phyloP scores from a whole-genome alignment of 352 stramenopile species.

The Blastocystis hominis region DNA sequence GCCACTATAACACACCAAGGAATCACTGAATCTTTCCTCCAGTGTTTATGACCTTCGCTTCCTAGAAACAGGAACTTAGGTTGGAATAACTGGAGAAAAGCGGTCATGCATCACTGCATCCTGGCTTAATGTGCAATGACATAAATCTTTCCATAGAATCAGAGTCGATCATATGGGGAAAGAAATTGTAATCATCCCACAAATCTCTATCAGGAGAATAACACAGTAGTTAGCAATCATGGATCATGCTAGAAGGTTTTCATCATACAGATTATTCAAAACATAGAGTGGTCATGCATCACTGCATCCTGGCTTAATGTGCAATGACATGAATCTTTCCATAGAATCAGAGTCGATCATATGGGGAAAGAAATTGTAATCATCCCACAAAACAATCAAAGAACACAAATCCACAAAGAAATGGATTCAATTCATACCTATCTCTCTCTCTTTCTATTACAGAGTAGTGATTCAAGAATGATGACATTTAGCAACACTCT shows the following conservation, averaged over 20 bases:
- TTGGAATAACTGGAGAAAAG: constrained; percentile 27
- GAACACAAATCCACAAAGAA: neutral
- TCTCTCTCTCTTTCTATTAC: neutral
- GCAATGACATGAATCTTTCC: constrained; percentile 51
- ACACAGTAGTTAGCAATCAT: constrained; percentile 58
- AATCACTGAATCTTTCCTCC: constrained; percentile 45
- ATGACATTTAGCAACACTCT: neutral
- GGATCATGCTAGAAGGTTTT: constrained; percentile 36
- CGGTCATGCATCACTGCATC: constrained; percentile 52
- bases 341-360: constrained; percentile 60
- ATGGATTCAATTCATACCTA: neutral
- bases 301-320: constrained; percentile 56
- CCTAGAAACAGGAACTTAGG: neutral
- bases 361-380: constrained; percentile 59
- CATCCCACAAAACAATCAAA: constrained; percentile 52
- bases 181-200: constrained; percentile 59
- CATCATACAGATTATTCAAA: constrained; percentile 26
- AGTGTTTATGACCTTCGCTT: neutral
- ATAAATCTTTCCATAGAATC: constrained; percentile 58
- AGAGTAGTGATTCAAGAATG: too few species aligned
- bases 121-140: constrained; percentile 56
- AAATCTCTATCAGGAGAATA: constrained; percentile 56
- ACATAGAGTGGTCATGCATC: constrained; percentile 51
- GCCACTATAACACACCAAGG: constrained; percentile 35
- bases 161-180: constrained; percentile 59